Evolutionary conservation across 176 grass and related monocot genomes (phyloP).

Genomic region (Elymus sibiricus): DNA sequence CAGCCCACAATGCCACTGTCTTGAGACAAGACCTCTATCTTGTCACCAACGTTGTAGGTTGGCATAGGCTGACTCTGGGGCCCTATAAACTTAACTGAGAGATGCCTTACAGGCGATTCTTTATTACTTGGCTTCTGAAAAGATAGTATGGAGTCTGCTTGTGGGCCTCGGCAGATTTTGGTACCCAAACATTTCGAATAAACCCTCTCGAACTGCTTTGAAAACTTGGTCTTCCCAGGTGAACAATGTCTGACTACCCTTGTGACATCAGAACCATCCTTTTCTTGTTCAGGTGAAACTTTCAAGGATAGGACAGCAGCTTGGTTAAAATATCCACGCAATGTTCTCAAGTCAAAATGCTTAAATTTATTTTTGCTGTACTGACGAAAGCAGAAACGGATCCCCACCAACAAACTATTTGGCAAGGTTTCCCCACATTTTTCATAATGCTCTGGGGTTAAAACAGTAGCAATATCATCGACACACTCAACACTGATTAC

Average conservation of each 20-base stretch:
- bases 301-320: constrained; percentile 55
- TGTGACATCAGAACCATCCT: constrained; percentile 22
- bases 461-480: constrained; percentile 87
- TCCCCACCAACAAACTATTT: constrained; percentile 40
- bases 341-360: constrained; percentile 77
- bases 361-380: constrained; percentile 96
- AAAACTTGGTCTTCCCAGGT: constrained; percentile 47
- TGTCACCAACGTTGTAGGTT: constrained; percentile 63
- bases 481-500: constrained; percentile 99
- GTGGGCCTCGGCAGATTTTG: constrained; percentile 51
- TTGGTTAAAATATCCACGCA: constrained; percentile 94
- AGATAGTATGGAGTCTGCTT: constrained; percentile 41
- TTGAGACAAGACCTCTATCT: constrained; percentile 87
- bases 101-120: constrained; percentile 34
- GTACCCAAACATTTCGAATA: constrained; percentile 56
- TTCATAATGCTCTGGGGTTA: constrained; percentile 85
- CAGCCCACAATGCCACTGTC: constrained; percentile 96
- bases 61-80: constrained; percentile 49
- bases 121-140: constrained; percentile 45
- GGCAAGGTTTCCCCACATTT: constrained; percentile 48
- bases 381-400: constrained; percentile 89
- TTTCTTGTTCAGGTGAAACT: constrained; percentile 51
- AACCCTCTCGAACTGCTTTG: constrained; percentile 54
- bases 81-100: constrained; percentile 45
- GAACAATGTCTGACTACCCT: constrained; percentile 10